These are phyloP conservation scores for Cordyceps farinosa DNA, from an alignment of 2,329 filamentous ascomycete species.

Conservation along the genomic window DNA sequence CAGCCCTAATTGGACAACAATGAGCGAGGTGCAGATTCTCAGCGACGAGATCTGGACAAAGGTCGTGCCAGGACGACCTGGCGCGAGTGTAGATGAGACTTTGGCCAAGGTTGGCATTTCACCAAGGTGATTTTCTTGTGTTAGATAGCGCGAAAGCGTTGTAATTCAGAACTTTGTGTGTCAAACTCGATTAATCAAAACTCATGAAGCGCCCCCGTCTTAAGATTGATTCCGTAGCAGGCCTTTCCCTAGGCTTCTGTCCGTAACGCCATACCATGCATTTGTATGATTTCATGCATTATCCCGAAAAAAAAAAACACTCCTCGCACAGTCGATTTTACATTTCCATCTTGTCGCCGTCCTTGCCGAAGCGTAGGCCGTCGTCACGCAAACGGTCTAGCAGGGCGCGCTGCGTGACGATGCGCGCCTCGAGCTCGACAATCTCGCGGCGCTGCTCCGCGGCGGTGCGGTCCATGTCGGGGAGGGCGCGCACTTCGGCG, in stretches of 20 bases:
- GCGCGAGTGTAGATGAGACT: conserved; percentile 62
- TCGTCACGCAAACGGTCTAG: conserved; percentile 52
- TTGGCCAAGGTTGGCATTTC: conserved; percentile 49
- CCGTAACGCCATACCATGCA: conserved; percentile 14
- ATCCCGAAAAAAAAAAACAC: background rate
- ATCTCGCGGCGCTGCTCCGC: conserved; percentile 72
- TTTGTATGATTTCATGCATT: background rate
- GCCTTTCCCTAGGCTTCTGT: background rate
- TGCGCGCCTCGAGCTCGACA: conserved; percentile 58
- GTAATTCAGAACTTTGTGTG: background rate
- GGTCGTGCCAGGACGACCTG: conserved; percentile 61
- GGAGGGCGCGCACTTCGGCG: conserved; percentile 59
- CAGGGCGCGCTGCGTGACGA: conserved; percentile 58
- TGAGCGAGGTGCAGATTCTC: conserved; percentile 60
- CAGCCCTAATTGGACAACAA: conserved; percentile 81
- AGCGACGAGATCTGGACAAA: conserved; percentile 64
- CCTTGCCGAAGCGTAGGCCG: conserved; percentile 38
- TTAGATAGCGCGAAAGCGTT: background rate
- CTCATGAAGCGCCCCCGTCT: background rate
- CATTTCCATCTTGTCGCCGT: conserved; percentile 41
- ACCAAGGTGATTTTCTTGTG: conserved; percentile 11
- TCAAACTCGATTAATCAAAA: background rate
- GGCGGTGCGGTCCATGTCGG: conserved; percentile 64
- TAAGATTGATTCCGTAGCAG: background rate
- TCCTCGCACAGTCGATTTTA: conserved; percentile 22